These are phyloP conservation scores for Petrea volubilis DNA, from an alignment of 257 asterid species.

Conservation along the genomic window DNA sequence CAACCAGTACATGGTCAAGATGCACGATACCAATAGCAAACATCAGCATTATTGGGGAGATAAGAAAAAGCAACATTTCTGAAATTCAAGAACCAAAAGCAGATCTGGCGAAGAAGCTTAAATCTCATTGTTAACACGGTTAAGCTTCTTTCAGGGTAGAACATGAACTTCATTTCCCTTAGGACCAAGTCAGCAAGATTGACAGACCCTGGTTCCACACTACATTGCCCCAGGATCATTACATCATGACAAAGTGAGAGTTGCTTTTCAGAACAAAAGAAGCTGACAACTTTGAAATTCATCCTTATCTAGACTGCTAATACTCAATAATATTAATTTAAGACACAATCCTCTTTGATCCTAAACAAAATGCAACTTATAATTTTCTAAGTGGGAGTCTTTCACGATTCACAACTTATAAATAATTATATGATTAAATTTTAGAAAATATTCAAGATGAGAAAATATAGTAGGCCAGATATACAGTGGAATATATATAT, in stretches of 20 bases:
- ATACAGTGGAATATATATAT: too few relatives aligned
- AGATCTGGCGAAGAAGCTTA: neutral
- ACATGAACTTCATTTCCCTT: neutral
- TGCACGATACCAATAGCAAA: neutral
- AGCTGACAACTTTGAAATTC: neutral
- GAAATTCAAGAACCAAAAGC: neutral
- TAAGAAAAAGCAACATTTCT: neutral
- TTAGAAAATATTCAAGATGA: too few relatives aligned
- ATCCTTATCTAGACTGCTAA: neutral
- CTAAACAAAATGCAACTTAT: neutral
- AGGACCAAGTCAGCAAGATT: neutral
- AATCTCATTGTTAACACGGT: neutral
- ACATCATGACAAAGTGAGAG: neutral
- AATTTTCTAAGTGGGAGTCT: neutral
- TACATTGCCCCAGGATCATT: neutral
- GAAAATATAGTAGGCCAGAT: too few relatives aligned
- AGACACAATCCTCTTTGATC: neutral
- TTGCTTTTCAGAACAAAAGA: neutral
- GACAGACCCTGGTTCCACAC: neutral
- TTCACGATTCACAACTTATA: too few relatives aligned
- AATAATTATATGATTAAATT: too few relatives aligned
- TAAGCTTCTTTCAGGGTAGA: neutral
- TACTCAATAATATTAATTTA: neutral
- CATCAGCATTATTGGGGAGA: neutral
- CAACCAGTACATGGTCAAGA: slow-evolving; percentile 1